Evolutionary conservation across 306 rosid genomes (phyloP).

Genomic region (Vachellia pachyceras): DNA sequence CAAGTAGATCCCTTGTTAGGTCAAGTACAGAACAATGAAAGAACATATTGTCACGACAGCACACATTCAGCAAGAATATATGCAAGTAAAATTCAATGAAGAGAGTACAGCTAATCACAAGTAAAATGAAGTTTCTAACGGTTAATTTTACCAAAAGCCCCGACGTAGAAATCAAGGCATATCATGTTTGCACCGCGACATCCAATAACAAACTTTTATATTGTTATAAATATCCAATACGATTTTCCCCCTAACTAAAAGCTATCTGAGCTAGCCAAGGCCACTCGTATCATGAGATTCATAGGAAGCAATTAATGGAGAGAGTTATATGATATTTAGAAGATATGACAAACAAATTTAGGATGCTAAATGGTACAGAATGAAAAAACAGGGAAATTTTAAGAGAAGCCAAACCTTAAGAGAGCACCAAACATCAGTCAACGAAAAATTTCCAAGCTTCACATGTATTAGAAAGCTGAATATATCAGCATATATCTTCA

Average conservation of each 20-base stretch:
- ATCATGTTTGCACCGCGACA: constrained; percentile 8
- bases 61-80: constrained; percentile 6
- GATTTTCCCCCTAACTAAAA: constrained; percentile 2
- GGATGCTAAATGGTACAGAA: not conserved
- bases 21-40: constrained; percentile 10
- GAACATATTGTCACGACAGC: not conserved
- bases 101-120: not conserved
- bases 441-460: constrained; percentile 82
- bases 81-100: not conserved
- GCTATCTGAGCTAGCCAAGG: not conserved
- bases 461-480: constrained; percentile 94
- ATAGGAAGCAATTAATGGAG: constrained; percentile 26
- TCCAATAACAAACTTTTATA: not conserved
- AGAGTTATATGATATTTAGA: constrained; percentile 4
- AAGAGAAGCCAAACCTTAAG: constrained; percentile 74
- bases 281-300: constrained; percentile 21
- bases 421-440: constrained; percentile 85
- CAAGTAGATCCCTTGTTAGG: constrained; percentile 19
- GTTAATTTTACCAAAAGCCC: constrained; percentile 15
- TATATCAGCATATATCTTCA: constrained; percentile 83
- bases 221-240: not conserved
- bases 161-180: constrained; percentile 6
- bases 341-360: constrained; percentile 20
- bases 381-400: not conserved
- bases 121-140: constrained; percentile 16